phyloP scores from a whole-genome alignment of 805 yeast genomes.

The Suhomyces prunicola region DNA sequence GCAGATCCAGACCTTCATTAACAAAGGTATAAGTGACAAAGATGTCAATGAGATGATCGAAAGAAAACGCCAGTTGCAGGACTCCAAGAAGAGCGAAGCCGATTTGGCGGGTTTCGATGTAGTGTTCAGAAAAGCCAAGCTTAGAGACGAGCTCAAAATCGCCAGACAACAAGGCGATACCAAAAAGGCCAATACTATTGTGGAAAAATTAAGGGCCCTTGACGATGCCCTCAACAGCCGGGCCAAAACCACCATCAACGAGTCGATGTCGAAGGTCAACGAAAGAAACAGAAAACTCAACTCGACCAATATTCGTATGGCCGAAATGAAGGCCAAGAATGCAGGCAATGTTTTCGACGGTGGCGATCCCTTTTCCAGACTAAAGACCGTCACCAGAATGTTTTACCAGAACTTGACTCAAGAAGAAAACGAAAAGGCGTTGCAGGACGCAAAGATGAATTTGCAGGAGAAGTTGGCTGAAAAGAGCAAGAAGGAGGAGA shows the following conservation, averaged over 20 bases:
- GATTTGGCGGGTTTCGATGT: constrained; percentile 49
- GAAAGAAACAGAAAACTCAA: constrained; percentile 83
- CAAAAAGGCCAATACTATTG: constrained; percentile 25
- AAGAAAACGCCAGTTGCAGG: constrained; percentile 57
- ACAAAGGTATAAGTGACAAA: constrained; percentile 63
- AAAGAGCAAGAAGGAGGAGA: constrained; percentile 42
- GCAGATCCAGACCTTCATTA: constrained; percentile 60
- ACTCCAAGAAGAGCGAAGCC: constrained; percentile 35
- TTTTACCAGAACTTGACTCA: constrained; percentile 63
- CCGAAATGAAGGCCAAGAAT: constrained; percentile 57
- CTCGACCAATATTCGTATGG: constrained; percentile 70
- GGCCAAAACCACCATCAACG: constrained; percentile 27
- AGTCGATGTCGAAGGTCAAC: constrained; percentile 64
- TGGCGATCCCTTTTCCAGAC: constrained; percentile 82
- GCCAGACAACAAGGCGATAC: constrained; percentile 59
- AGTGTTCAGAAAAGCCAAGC: constrained; percentile 67
- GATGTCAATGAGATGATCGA: constrained; percentile 78
- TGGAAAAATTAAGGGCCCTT: constrained; percentile 40
- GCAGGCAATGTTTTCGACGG: constrained; percentile 40
- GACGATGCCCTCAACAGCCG: constrained; percentile 46
- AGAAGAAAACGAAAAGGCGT: constrained; percentile 58
- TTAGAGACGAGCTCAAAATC: constrained; percentile 70
- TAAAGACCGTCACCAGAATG: constrained; percentile 82
- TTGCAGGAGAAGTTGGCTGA: constrained; percentile 39
- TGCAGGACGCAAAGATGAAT: constrained; percentile 49